Percentiles rank a stretch among this genome's conserved stretches.
phyloP scores from a whole-genome alignment of 768 basidiomycete genomes.

The Leccinellum luteum region DNA sequence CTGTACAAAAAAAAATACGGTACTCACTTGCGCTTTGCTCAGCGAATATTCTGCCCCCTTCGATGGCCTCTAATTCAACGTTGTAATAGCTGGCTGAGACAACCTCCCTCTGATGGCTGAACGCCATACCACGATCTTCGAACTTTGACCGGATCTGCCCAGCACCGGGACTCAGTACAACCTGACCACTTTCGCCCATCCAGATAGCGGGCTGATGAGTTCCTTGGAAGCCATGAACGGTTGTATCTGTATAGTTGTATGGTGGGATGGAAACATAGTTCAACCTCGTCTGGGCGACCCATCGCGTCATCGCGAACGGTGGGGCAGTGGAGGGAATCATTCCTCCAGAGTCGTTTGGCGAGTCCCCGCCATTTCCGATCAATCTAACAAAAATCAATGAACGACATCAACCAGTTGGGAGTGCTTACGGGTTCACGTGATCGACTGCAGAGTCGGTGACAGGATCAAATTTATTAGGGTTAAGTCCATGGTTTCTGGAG shows the following conservation, averaged over 20 bases:
- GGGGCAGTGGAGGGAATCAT: conserved; percentile 78
- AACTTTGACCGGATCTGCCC: conserved; percentile 51
- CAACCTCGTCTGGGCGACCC: conserved; percentile 77
- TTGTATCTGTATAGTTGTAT: conserved; percentile 59
- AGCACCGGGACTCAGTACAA: conserved; percentile 57
- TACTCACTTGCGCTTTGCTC: conserved; percentile 64
- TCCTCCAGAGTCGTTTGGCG: conserved; percentile 68
- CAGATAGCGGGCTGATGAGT: conserved; percentile 86
- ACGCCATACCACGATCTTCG: conserved; percentile 54
- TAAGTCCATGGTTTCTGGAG: not conserved
- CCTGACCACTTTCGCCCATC: conserved; percentile 80
- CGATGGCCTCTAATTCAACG: conserved; percentile 52
- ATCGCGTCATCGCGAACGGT: conserved; percentile 83
- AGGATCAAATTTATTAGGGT: conserved; percentile 27
- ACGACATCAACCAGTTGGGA: not conserved
- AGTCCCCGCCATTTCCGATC: conserved; percentile 72
- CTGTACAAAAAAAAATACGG: not conserved
- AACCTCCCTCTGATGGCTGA: conserved; percentile 52
- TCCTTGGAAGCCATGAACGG: conserved; percentile 72
- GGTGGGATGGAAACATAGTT: conserved; percentile 75
- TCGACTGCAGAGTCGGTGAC: conserved; percentile 42
- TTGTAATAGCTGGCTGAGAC: conserved; percentile 54
- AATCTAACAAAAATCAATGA: conserved; percentile 32
- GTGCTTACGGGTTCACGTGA: conserved; percentile 44
- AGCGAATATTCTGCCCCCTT: conserved; percentile 49